Base-by-base conservation (phyloP, 2,329 filamentous ascomycete genomes). In the Cryoendolithus antarcticus region DNA sequence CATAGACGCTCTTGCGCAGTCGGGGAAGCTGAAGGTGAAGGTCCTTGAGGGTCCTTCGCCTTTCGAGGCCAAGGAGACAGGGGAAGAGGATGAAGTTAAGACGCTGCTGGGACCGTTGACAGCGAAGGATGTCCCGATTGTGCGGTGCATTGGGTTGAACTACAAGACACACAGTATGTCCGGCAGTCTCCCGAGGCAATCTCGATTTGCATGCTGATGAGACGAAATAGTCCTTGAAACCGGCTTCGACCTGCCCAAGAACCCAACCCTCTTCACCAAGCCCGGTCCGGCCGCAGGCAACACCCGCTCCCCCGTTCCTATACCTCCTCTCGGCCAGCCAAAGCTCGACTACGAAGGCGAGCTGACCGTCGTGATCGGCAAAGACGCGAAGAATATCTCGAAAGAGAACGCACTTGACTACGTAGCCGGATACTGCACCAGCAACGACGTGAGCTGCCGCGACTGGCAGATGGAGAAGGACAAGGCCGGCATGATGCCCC, bases 341-440 rank as follows among this genome's bases (percentile, higher is more conserved):
- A 67, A 67, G 35, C 62, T 85, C 11, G 83, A 88, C 61, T 88
- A 88, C 59, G 83, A 89, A 62, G 84, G 80, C 56, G 83, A 89
- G 62, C 69, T 89, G 5, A 79, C 86, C 9, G 68, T 76, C 30
- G 66, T 88, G 6, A 84, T 88, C 45, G 80, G 80, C 15, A 80
- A 77, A 58, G 64, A 71, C 43, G 80, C 76, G 43, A 61, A 65
- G 32, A 70, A 86, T 53, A 76, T 88, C 9, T 58, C 74, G 1
- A 78, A 82, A 60, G 65, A 66, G 1, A 60, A 53, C 13, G 82
- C 82, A 0, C 63, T 86, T n/a, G 64, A 78, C 38, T 78, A 83
- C 51, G 79, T 88, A 2, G 65, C 86, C 2, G 83, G 83, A 4
- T 88, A 86, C 55, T 69, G 77, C 2, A 72, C 83, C 28, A 80